Conservation (phyloP, 768 basidiomycete species). For the Hypholoma fasciculare region DNA sequence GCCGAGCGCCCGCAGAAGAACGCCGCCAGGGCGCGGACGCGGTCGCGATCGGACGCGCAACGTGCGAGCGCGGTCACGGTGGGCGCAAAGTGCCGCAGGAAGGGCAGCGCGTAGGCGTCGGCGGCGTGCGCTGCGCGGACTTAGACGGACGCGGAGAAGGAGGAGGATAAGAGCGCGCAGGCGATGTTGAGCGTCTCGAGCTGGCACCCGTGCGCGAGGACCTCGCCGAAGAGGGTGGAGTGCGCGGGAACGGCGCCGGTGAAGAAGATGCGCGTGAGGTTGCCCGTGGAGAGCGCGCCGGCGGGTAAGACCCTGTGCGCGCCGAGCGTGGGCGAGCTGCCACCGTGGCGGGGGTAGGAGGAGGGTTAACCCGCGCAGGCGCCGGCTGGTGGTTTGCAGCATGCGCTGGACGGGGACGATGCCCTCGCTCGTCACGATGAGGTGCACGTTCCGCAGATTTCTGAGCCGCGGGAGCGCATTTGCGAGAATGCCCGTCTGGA, state of each 20-base stretch:
- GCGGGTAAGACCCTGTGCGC: conserved; percentile 58
- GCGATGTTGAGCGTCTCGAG: conserved; percentile 59
- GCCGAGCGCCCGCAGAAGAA: conserved; percentile 58
- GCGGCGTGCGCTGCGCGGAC: conserved; percentile 42
- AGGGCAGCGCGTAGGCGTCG: conserved; percentile 42
- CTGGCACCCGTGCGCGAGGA: conserved; percentile 61
- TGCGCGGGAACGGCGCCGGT: conserved; percentile 53
- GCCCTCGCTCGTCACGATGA: conserved; percentile 55
- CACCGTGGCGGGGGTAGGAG: background rate
- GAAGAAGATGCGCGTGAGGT: conserved; percentile 66
- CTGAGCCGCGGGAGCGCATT: conserved; percentile 65
- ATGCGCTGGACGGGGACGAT: conserved; percentile 52
- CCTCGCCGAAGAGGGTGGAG: conserved; percentile 54
- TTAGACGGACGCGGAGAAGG: conserved; percentile 42
- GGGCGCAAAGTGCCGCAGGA: conserved; percentile 66
- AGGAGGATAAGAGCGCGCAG: conserved; percentile 52
- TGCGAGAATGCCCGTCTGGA: conserved; percentile 72
- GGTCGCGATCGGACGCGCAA: conserved; percentile 52
- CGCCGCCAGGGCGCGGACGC: conserved; percentile 68
- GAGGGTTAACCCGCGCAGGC: conserved; percentile 44
- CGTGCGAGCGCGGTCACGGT: conserved; percentile 43
- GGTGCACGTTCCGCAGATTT: conserved; percentile 60
- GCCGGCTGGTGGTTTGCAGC: conserved; percentile 50
- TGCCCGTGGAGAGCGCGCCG: conserved; percentile 53
- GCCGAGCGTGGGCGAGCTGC: conserved; percentile 33